Conservation (phyloP, 1,284 basidiomycete genomes). For the Malassezia arunalokei region DNA sequence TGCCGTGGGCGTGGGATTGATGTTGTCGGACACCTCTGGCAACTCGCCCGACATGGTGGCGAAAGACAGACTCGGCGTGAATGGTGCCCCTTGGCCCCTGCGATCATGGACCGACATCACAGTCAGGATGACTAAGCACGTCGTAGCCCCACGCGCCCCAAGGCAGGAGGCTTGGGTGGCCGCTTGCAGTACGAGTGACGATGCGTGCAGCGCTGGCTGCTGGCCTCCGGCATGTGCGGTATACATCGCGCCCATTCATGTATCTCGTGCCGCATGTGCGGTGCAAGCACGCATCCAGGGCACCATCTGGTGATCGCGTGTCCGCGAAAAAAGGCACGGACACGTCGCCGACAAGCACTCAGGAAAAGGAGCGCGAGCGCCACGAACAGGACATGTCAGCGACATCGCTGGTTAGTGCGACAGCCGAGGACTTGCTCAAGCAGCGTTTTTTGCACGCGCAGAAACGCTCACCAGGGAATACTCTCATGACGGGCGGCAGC, state of each 20-base stretch:
- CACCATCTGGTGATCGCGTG: too few relatives aligned
- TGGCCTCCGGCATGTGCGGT: too few relatives aligned
- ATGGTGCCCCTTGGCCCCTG: background rate
- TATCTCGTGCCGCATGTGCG: too few relatives aligned
- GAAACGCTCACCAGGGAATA: slow-evolving; percentile 20
- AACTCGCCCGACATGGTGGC: slow-evolving; percentile 5
- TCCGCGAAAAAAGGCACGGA: too few relatives aligned
- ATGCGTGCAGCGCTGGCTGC: too few relatives aligned
- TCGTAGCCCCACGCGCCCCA: too few relatives aligned
- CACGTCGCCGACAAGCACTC: too few relatives aligned
- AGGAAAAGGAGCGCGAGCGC: too few relatives aligned
- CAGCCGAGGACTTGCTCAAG: slow-evolving; percentile 28
- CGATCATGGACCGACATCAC: background rate
- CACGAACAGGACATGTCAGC: background rate
- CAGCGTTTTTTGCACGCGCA: slow-evolving; percentile 35
- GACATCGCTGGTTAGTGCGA: slow-evolving; percentile 12
- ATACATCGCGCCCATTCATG: too few relatives aligned
- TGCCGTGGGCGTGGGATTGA: slow-evolving; percentile 29
- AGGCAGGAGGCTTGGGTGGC: too few relatives aligned
- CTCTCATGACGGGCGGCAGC: slow-evolving; percentile 10
- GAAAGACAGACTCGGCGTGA: background rate
- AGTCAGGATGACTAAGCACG: background rate
- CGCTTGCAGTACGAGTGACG: too few relatives aligned
- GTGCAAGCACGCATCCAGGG: too few relatives aligned
- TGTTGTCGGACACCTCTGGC: slow-evolving; percentile 8